Evolutionary conservation across 169 alveolate genomes (phyloP).

Genomic region (Plasmodium coatneyi): DNA sequence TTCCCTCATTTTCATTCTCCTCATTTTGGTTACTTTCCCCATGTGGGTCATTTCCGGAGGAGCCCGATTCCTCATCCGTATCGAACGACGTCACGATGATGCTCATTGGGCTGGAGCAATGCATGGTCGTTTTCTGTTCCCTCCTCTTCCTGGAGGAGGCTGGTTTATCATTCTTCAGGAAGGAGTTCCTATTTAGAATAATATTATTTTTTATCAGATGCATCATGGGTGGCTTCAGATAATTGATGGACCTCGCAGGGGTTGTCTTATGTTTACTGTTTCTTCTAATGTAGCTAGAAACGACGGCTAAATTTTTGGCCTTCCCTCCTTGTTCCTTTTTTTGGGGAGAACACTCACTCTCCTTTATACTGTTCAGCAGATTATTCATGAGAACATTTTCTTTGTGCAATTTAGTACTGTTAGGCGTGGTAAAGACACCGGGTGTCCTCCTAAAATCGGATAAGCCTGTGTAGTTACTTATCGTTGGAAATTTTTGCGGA

Average conservation of each 20-base stretch:
- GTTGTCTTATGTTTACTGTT: slow-evolving; percentile 71
- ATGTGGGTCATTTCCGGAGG: background rate
- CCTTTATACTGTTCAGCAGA: background rate
- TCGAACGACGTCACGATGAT: slow-evolving; percentile 65
- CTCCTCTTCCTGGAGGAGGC: slow-evolving; percentile 14
- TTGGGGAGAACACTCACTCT: background rate
- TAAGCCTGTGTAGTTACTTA: background rate
- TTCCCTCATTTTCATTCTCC: background rate
- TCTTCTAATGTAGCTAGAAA: slow-evolving; percentile 22
- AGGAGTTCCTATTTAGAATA: slow-evolving; percentile 5
- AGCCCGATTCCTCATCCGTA: slow-evolving; percentile 21
- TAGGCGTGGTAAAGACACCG: background rate
- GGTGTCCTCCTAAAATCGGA: background rate
- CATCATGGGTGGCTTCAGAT: slow-evolving; percentile 66
- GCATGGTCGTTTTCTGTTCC: slow-evolving; percentile 24
- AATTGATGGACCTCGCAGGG: slow-evolving; percentile 62
- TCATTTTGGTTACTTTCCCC: background rate
- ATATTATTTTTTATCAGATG: slow-evolving; percentile 35
- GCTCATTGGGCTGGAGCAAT: slow-evolving; percentile 22
- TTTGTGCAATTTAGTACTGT: background rate
- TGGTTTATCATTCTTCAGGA: slow-evolving; percentile 1
- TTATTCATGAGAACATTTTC: background rate
- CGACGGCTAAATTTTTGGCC: background rate
- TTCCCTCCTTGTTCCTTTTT: background rate
- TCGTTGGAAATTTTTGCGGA: background rate